Evolutionary conservation across 129 eudicot genomes (phyloP), one percentile per base, ranked within the genome.

Genomic region (Kitagawia praeruptora): DNA sequence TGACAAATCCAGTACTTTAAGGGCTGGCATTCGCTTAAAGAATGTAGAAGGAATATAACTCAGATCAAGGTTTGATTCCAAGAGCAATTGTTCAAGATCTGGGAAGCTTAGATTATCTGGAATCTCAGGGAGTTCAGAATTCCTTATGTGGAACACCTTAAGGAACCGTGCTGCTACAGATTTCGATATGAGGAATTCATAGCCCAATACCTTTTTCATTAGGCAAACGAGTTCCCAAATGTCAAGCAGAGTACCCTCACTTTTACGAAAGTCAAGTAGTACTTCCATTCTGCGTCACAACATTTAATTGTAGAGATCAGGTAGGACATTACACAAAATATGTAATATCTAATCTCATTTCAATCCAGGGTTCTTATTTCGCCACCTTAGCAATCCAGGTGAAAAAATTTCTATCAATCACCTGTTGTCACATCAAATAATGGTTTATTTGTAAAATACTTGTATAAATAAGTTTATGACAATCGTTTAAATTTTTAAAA

Each of bases 91-190:
- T 39, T 53, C 71, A n/a, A 82, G 70, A 37, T 23, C 61, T 3
- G 71, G 80, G 77, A 75, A 79, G 2, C 61, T 80, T 7, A 78
- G 79, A 34, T 63, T 76, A 15, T 72, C 67, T 23, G 84, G 86
- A 39, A 82, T 42, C 75, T 74, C 76, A 5, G 85, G 79, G 18
- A 83, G 23, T 40, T n/a, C 19, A 23, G 39, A 78, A 83, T 78
- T 78, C 37, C 7, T 78, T 58, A 72, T 10, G 39, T 44, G 79
- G 4, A 39, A 18, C 42, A 69, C 74, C 16, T 15, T 69, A 25
- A 15, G 42, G 45, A 6, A 9, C 75, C n/a, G 16, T 8, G 8
- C 45, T 28, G 39, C 18, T 64, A 64, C 70, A 13, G 31, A 25
- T 64, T 64, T 27, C 4, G 37, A 12, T 8, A 3, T 25, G 2